Evolutionary conservation across 805 yeast genomes (phyloP), one percentile per base, ranked within the genome.

Genomic region (Metschnikowia cubensis): DNA sequence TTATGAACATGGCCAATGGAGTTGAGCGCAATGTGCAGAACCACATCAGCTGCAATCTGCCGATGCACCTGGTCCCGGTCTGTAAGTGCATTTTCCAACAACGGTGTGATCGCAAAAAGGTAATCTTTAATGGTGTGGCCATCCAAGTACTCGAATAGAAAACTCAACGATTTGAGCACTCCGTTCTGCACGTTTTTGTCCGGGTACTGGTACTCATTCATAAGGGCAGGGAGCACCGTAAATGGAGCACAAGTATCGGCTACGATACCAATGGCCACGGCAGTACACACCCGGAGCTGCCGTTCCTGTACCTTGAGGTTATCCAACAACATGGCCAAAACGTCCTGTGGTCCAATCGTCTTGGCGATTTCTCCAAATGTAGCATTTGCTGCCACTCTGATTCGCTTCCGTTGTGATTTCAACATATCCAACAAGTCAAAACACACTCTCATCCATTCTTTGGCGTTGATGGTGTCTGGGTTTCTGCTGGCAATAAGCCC

Each of bases 401-500:
- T 88, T 13, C 84, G 74, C 59, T 86, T 89, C 50, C 81, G 81
- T 5, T 87, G 81, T 20, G 96, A 85, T 62, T 89, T 89, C 51
- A 94, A 75, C 83, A 92, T 83, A 57, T 94, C 98, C 42, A 94
- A 68, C 33, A 94, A 74, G 60, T 91, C 97, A 66, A 88, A 89
- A 61, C 97, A 88, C 22, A 92, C 87, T 54, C 98, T 76, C 92
- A 94, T 89, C 99, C 99, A 94, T 67, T 94, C 99, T 53, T 89
- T 82, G 2, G 96, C 96, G 35, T 90, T 83, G 14, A 90, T 87
- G 49, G 82, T 81, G 55, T 88, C 95, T 1, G 96, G 84, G 8
- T 87, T 91, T 40, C 81, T 76, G 44, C 77, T 81, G 0, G 98
- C 97, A 48, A 92, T 85, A 45, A 81, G 73, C 2, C 97, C 97